Conservation (phyloP, 768 basidiomycete genomes). For the Mycena leptocephala region DNA sequence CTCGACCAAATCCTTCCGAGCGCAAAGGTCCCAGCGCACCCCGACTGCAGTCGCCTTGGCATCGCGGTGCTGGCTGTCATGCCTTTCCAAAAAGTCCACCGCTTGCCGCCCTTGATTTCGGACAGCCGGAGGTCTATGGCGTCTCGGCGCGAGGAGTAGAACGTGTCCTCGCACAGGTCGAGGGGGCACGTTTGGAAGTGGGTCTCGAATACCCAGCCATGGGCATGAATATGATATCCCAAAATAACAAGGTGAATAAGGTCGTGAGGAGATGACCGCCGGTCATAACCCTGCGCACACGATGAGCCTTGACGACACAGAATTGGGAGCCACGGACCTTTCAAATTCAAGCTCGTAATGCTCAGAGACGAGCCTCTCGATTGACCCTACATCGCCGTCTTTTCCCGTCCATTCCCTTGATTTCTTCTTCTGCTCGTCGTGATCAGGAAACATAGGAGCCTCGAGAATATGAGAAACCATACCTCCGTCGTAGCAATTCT, state of each 20-base stretch:
- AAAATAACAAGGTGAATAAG: constrained; percentile 59
- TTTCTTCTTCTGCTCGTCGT: constrained; percentile 17
- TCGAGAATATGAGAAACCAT: not conserved
- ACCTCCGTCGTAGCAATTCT: not conserved
- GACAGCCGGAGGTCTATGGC: constrained; percentile 67
- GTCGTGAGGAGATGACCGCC: constrained; percentile 16
- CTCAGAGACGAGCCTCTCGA: constrained; percentile 15
- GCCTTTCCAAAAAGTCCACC: constrained; percentile 57
- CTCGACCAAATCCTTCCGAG: constrained; percentile 68
- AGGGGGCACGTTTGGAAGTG: constrained; percentile 81
- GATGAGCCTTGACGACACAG: not conserved
- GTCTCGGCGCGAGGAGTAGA: constrained; percentile 69
- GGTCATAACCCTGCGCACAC: not conserved
- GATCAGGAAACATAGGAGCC: not conserved
- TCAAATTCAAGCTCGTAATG: constrained; percentile 5
- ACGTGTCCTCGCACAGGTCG: constrained; percentile 81
- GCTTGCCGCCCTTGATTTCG: constrained; percentile 66
- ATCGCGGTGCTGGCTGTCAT: constrained; percentile 68
- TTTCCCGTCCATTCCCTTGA: not conserved
- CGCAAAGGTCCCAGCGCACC: constrained; percentile 76
- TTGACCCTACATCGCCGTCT: not conserved
- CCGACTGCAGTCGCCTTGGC: constrained; percentile 75
- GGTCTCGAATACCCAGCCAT: constrained; percentile 87
- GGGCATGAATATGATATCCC: constrained; percentile 76
- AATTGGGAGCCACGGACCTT: not conserved